These are phyloP conservation scores for Zopfia rhizophila DNA, from an alignment of 2,329 filamentous ascomycete genomes.

Conservation along the genomic window DNA sequence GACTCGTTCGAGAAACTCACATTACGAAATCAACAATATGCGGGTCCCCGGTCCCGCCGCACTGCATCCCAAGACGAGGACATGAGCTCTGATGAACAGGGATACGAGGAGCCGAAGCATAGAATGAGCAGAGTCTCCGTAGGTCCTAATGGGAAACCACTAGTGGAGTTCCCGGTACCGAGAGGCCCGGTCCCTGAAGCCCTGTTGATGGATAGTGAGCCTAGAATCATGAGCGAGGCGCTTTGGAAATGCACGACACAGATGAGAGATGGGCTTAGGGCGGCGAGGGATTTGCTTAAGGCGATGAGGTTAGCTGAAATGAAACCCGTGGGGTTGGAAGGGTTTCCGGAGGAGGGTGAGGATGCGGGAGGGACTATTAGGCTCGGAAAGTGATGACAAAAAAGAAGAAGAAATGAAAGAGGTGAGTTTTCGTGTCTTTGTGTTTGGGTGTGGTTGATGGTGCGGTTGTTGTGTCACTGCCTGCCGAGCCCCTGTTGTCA, in stretches of 20 bases:
- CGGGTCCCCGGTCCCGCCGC: slow-evolving; percentile 23
- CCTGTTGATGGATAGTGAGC: slow-evolving; percentile 33
- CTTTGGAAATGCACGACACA: slow-evolving; percentile 44
- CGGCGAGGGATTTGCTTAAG: slow-evolving; percentile 42
- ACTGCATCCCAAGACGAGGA: slow-evolving; percentile 33
- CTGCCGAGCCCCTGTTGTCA: too few relatives aligned
- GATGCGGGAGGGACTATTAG: slow-evolving; percentile 23
- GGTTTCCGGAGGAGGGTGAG: slow-evolving; percentile 26
- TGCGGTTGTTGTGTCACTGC: too few relatives aligned
- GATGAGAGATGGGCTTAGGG: slow-evolving; percentile 41
- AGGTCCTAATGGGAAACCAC: slow-evolving; percentile 43
- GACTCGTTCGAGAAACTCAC: slow-evolving; percentile 40
- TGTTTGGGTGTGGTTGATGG: too few relatives aligned
- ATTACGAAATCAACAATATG: slow-evolving; percentile 20
- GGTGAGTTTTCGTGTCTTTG: too few relatives aligned
- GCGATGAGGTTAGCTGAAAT: slow-evolving; percentile 40
- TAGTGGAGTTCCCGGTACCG: slow-evolving; percentile 47
- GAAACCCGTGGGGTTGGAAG: slow-evolving; percentile 9
- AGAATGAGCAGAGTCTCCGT: slow-evolving; percentile 38
- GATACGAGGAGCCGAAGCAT: too few relatives aligned
- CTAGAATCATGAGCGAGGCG: slow-evolving; percentile 32
- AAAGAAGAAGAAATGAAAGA: too few relatives aligned
- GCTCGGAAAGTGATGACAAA: too few relatives aligned
- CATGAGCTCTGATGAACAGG: slow-evolving; percentile 36
- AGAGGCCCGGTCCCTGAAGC: slow-evolving; percentile 40